phyloP scores from a whole-genome alignment of 768 basidiomycete species.

The Scleroderma bovista region DNA sequence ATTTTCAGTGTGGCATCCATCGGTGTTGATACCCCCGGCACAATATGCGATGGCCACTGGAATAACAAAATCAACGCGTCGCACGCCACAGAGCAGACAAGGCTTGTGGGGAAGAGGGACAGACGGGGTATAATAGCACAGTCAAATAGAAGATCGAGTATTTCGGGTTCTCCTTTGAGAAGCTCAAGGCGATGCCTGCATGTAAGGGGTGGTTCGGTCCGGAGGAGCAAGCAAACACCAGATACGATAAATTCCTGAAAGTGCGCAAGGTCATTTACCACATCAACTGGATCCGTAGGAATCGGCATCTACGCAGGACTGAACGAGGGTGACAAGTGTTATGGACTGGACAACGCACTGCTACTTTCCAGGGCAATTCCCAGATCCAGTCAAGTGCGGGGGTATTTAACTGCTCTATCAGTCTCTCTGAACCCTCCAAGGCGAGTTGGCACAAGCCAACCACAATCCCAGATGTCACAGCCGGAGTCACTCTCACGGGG shows the following conservation, averaged over 20 bases:
- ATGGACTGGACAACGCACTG: neutral
- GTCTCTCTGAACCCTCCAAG: slow-evolving; percentile 19
- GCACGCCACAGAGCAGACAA: slow-evolving; percentile 17
- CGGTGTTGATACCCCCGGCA: slow-evolving; percentile 20
- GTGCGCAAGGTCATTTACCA: slow-evolving; percentile 24
- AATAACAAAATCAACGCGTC: slow-evolving; percentile 23
- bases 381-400: slow-evolving; percentile 6
- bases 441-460: slow-evolving; percentile 19
- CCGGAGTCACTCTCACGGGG: slow-evolving; percentile 12
- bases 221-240: slow-evolving; percentile 10
- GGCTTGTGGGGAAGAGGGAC: slow-evolving; percentile 25
- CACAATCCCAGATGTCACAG: slow-evolving; percentile 20
- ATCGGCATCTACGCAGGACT: slow-evolving; percentile 7
- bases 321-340: neutral
- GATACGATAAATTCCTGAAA: slow-evolving; percentile 13
- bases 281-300: slow-evolving; percentile 12
- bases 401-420: slow-evolving; percentile 12
- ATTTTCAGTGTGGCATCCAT: slow-evolving; percentile 7
- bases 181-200: slow-evolving; percentile 12
- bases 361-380: slow-evolving; percentile 1
- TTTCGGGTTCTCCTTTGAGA: slow-evolving; percentile 13
- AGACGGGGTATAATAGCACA: slow-evolving; percentile 12
- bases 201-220: slow-evolving; percentile 4
- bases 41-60: slow-evolving; percentile 12
- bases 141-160: slow-evolving; percentile 6